These are phyloP conservation scores for Dictyostelium intermedium DNA, from an alignment of 78 protist species.

Conservation along the genomic window DNA sequence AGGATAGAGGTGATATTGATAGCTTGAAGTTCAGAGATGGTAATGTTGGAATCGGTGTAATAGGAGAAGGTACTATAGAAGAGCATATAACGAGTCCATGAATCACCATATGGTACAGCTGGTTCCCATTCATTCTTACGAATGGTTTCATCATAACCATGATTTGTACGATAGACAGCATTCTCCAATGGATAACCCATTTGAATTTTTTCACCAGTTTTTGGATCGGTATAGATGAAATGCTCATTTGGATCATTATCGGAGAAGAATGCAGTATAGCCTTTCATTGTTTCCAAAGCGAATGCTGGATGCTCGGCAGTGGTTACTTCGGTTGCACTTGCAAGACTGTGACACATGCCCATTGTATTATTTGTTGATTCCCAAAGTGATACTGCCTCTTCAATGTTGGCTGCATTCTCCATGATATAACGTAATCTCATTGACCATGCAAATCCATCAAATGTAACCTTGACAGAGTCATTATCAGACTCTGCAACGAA, in stretches of 20 bases:
- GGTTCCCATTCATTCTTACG: background rate
- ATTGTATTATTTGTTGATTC: constrained; percentile 79
- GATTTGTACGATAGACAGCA: constrained; percentile 86
- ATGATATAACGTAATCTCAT: constrained; percentile 69
- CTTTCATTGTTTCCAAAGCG: constrained; percentile 76
- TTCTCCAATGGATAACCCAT: constrained; percentile 69
- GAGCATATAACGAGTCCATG: constrained; percentile 53
- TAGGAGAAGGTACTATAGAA: constrained; percentile 18
- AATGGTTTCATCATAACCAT: constrained; percentile 78
- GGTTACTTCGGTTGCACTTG: constrained; percentile 13
- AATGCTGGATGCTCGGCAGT: constrained; percentile 53
- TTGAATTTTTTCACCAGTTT: constrained; percentile 6
- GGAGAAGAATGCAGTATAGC: constrained; percentile 76
- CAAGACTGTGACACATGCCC: constrained; percentile 77
- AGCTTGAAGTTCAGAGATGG: constrained; percentile 33
- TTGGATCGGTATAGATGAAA: constrained; percentile 3
- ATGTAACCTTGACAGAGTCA: constrained; percentile 62
- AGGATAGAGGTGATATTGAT: constrained; percentile 74
- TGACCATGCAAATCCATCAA: constrained; percentile 83
- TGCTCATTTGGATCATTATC: constrained; percentile 76
- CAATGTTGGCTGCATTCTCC: constrained; percentile 65
- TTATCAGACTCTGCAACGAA: constrained; percentile 75
- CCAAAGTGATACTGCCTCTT: constrained; percentile 53
- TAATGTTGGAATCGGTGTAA: background rate
- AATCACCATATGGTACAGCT: background rate